Evolutionary conservation across 1,284 basidiomycete genomes (phyloP), one percentile per base, ranked within the genome.

Genomic region (Pseudozyma pruni): DNA sequence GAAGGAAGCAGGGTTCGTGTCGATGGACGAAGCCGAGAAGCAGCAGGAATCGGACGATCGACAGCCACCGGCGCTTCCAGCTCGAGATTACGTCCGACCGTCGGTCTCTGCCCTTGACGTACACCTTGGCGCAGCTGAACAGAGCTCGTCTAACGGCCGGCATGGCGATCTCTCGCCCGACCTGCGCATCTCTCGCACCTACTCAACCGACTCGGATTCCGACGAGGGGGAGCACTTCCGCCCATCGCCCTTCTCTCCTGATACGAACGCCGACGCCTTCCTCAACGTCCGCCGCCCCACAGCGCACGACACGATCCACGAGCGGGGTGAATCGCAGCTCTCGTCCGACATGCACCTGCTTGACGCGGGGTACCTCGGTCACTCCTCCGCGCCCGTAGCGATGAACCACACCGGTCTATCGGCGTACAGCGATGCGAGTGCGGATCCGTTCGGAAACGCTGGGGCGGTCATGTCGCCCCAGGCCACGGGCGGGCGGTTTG

Each of bases 251-350:
- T 66, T 60, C 32, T 57, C 58, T 7, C 57, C 68, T 8, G 42
- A 43, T 17, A 3, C 32, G 2, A 19, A 44, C 14, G n/a, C 3
- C 13, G 25, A 35, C 27, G 47, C n/a, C 14, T 60, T 58, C 22
- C 29, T 56, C 27, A 37, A 39, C 29, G 23, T 50, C 1, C 27
- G 35, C 13, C 43, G 32, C 16, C 20, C 27, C 17, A 20, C 40
- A 8, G 46, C 59, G 1, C 59, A 69, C 54, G 58, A 69, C 9
- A 69, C 66, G 7, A 69, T 63, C 17, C 59, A 63, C 38, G 67
- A 64, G 23, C 43, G 61, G 6, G 56, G 56, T 22, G 68, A 64
- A 10, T 64, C 61, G 8, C 41, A 54, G n/a, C 33, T 64, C 7
- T 43, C 39, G 50, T 23, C 39, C 19, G 58, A 61, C 4, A 34